These are phyloP conservation scores for Glomus cerebriforme DNA, from an alignment of 192 early-diverging fungal species.

Conservation along the genomic window DNA sequence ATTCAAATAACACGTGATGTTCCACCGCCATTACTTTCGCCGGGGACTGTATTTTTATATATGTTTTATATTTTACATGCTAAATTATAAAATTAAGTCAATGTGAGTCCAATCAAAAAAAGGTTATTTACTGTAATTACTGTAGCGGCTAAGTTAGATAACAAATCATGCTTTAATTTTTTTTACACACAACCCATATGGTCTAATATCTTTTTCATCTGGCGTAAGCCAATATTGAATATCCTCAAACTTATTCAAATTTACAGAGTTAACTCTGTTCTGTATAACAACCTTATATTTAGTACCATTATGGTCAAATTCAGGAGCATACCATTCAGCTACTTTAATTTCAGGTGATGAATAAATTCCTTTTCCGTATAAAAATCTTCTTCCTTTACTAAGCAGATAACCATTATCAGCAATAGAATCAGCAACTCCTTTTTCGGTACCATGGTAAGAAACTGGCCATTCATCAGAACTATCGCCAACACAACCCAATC, in stretches of 20 bases:
- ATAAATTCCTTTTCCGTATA: neutral
- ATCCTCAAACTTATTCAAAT: neutral
- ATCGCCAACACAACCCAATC: neutral
- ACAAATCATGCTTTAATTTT: too few species aligned
- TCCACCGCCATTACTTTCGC: too few species aligned
- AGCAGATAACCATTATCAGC: neutral
- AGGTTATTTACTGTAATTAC: too few species aligned
- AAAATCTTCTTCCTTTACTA: neutral
- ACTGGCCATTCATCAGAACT: too few species aligned
- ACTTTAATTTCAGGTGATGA: neutral
- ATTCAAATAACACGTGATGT: too few species aligned
- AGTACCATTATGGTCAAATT: neutral
- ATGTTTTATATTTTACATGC: too few species aligned
- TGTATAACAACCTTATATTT: neutral
- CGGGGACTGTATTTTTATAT: too few species aligned
- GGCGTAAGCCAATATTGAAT: neutral
- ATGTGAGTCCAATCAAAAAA: too few species aligned
- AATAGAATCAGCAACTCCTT: neutral
- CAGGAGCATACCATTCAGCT: neutral
- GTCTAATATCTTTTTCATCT: neutral
- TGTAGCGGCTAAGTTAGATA: too few species aligned
- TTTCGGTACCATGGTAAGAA: neutral
- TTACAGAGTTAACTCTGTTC: neutral
- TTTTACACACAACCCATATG: neutral
- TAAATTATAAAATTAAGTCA: too few species aligned